Percentiles rank a stretch among this genome's conserved stretches.
Evolutionary conservation across 495 filamentous ascomycete species (phyloP).

Genomic region (Penicillium pancosmium): DNA sequence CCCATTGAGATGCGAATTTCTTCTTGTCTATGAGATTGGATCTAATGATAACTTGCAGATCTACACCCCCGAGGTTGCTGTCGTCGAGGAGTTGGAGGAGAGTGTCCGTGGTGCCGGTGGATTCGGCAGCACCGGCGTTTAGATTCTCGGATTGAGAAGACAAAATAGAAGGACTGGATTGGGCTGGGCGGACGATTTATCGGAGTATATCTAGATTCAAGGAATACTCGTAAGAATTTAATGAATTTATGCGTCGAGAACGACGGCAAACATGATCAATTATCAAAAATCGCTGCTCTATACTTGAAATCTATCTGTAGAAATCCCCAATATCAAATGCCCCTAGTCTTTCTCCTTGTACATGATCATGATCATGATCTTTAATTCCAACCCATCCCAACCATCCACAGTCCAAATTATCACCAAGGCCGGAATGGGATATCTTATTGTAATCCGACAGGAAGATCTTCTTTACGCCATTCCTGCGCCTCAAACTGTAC

Average conservation of each 20-base stretch:
- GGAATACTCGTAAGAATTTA: constrained; percentile 9
- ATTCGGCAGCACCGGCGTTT: constrained; percentile 85
- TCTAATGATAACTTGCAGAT: constrained; percentile 52
- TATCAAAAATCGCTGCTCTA: background rate
- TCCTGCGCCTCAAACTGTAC: constrained; percentile 39
- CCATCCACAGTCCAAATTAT: constrained; percentile 5
- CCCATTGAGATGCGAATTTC: background rate
- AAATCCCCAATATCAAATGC: background rate
- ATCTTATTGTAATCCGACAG: constrained; percentile 23
- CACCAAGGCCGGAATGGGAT: background rate
- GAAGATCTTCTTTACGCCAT: constrained; percentile 41
- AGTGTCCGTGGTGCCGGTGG: constrained; percentile 88
- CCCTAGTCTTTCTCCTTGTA: background rate
- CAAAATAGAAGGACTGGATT: background rate
- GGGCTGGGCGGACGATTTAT: background rate
- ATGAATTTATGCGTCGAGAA: constrained; percentile 18
- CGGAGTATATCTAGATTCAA: constrained; percentile 14
- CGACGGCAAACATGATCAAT: background rate
- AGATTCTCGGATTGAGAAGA: constrained; percentile 1
- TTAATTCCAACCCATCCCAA: background rate
- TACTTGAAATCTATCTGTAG: constrained; percentile 20
- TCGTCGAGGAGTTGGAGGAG: constrained; percentile 86
- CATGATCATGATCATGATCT: background rate
- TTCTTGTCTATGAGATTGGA: background rate
- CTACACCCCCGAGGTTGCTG: constrained; percentile 84